phyloP scores from a whole-genome alignment of 495 filamentous ascomycete genomes.

The Xylaria venustula region DNA sequence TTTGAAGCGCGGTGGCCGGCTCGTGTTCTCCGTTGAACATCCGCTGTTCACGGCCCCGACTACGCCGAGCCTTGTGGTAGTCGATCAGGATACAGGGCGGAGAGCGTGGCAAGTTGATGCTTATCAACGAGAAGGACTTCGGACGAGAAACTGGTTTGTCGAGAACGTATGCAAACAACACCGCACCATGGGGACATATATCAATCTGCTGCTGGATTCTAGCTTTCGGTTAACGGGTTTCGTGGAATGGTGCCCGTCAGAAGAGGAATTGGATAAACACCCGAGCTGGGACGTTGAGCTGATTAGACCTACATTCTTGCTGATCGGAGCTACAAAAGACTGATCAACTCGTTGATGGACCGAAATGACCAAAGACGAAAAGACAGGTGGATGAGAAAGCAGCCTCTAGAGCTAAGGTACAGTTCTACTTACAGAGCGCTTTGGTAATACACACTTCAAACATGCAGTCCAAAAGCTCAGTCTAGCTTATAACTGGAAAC shows the following conservation, averaged over 20 bases:
- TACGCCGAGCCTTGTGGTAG: conserved; percentile 19
- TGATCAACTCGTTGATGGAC: neutral
- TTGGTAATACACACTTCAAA: too few species aligned
- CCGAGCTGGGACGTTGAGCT: conserved; percentile 15
- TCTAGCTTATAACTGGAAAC: too few species aligned
- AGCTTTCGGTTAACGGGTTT: conserved; percentile 34
- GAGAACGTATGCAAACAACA: conserved; percentile 38
- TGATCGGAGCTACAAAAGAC: conserved; percentile 16
- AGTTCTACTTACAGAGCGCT: too few species aligned
- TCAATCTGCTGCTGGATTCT: conserved; percentile 30
- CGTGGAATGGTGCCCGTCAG: conserved; percentile 31
- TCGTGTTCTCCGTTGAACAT: conserved; percentile 40
- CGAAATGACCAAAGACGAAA: neutral
- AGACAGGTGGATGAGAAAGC: neutral
- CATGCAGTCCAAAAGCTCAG: too few species aligned
- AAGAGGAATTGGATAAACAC: conserved; percentile 12
- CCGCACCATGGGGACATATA: conserved; percentile 33
- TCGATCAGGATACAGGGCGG: conserved; percentile 18
- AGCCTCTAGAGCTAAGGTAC: neutral
- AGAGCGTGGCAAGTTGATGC: conserved; percentile 35
- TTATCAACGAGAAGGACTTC: conserved; percentile 34
- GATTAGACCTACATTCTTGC: conserved; percentile 20
- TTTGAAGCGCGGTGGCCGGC: conserved; percentile 14
- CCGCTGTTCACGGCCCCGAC: conserved; percentile 38
- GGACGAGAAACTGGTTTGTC: conserved; percentile 33